These are phyloP conservation scores for Bathelium albidoporum DNA, from an alignment of 495 filamentous ascomycete genomes.

Conservation along the genomic window DNA sequence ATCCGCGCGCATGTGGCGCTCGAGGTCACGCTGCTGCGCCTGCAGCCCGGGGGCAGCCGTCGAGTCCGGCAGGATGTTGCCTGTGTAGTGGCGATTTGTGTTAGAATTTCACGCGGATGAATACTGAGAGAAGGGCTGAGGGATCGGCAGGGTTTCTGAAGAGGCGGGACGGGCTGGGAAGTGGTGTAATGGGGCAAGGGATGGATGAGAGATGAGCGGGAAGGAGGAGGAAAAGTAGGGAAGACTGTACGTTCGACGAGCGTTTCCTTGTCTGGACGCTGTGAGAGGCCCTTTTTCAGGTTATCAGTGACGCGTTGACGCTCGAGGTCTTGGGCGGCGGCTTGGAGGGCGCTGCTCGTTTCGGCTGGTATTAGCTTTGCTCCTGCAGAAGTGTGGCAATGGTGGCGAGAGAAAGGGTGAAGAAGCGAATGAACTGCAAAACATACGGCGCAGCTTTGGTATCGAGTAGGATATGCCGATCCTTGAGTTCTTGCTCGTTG, in stretches of 20 bases:
- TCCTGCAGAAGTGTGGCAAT: not conserved
- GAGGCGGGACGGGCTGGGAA: not conserved
- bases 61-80: conserved; percentile 74
- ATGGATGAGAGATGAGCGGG: not conserved
- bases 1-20: conserved; percentile 75
- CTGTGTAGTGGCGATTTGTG: conserved; percentile 28
- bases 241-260: conserved; percentile 58
- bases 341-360: conserved; percentile 43
- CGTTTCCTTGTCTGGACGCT: conserved; percentile 53
- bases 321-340: conserved; percentile 50
- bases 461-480: conserved; percentile 62
- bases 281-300: conserved; percentile 56
- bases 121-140: too few species aligned
- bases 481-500: conserved; percentile 68
- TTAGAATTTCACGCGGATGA: not conserved
- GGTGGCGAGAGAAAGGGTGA: not conserved
- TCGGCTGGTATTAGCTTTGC: not conserved
- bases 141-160: not conserved
- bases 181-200: conserved; percentile 9
- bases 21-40: conserved; percentile 68
- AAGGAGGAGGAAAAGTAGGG: not conserved
- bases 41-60: conserved; percentile 63
- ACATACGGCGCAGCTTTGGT: conserved; percentile 59
- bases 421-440: not conserved
- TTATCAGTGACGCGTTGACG: conserved; percentile 53